Percentiles rank a stretch among this genome's conserved stretches.
Conservation (phyloP, 257 asterid species). For the Coffea canephora region DNA sequence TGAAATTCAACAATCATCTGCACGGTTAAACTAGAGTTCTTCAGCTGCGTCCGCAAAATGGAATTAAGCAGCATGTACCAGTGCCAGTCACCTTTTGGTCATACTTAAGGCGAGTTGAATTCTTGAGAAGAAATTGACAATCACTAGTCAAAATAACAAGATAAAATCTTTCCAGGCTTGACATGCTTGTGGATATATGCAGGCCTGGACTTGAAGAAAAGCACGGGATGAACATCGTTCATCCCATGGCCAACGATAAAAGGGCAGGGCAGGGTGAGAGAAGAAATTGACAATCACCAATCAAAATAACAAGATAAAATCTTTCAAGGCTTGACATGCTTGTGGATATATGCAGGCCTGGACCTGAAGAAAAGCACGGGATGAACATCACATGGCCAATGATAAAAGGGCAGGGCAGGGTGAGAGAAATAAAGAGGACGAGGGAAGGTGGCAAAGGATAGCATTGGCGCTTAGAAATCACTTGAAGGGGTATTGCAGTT, state of each 20-base stretch:
- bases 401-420: background rate
- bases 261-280: no score
- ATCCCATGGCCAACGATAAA: no score
- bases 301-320: background rate
- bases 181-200: no score
- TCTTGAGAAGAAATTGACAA: no score
- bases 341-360: background rate
- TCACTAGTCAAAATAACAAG: no score
- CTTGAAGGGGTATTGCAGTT: background rate
- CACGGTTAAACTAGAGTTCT: no score
- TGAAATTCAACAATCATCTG: no score
- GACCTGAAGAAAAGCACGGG: background rate
- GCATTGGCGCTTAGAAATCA: background rate
- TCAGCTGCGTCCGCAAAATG: background rate
- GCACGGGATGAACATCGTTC: no score
- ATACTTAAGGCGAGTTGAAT: background rate
- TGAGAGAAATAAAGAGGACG: no score
- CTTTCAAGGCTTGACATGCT: background rate
- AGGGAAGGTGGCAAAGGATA: background rate
- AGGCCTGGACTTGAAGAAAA: no score
- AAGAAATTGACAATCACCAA: no score
- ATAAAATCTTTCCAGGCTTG: no score
- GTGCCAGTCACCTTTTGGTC: background rate
- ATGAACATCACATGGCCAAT: background rate
- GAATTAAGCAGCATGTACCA: background rate